These are phyloP conservation scores for Talaromyces stipitatus DNA, from an alignment of 495 filamentous ascomycete genomes.

Conservation along the genomic window DNA sequence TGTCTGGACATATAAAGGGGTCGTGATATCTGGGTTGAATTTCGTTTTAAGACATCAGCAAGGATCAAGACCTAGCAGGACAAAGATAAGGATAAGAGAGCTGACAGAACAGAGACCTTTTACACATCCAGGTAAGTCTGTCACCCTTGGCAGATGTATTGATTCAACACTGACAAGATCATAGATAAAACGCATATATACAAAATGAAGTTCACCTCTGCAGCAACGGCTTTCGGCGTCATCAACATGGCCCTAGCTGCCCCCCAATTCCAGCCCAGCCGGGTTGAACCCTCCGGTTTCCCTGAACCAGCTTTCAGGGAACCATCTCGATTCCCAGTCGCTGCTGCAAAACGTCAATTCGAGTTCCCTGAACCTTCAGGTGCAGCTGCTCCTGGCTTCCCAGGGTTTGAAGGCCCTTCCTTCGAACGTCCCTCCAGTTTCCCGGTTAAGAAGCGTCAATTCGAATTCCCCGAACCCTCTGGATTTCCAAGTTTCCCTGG, in stretches of 20 bases:
- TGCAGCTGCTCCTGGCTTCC: neutral
- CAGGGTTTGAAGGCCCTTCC: neutral
- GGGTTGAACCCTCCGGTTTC: neutral
- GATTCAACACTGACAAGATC: neutral
- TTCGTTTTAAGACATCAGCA: neutral
- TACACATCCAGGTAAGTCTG: neutral
- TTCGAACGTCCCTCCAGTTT: neutral
- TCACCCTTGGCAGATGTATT: neutral
- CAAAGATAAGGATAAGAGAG: neutral
- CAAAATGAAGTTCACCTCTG: conserved; percentile 6
- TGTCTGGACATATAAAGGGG: neutral
- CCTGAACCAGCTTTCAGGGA: neutral
- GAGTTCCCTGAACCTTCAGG: neutral
- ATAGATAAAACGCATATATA: neutral
- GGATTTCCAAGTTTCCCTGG: neutral
- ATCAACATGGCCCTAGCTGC: neutral
- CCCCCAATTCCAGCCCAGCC: neutral
- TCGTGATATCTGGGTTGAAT: neutral
- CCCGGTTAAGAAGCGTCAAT: neutral
- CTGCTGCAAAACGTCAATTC: neutral
- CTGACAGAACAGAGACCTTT: neutral
- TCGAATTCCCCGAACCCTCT: neutral
- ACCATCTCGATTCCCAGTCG: neutral
- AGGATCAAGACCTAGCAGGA: neutral
- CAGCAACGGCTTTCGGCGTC: neutral